Evolutionary conservation across 768 basidiomycete genomes (phyloP), one percentile per base, ranked within the genome.

Genomic region (Psilocybe azurescens): DNA sequence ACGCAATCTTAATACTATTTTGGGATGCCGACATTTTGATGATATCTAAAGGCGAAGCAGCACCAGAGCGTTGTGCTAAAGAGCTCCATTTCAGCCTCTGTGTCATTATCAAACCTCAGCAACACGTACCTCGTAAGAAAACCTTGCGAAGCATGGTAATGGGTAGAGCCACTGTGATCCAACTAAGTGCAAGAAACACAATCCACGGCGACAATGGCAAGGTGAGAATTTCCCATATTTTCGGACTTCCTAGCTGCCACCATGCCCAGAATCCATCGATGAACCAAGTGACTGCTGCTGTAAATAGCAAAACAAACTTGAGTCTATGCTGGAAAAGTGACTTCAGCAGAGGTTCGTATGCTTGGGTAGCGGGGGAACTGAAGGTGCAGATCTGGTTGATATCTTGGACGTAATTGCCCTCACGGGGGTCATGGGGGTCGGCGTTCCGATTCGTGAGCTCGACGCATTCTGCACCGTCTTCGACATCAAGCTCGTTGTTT

Each of bases 281-380:
- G 5, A 69, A 68, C 75, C 86, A 87, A 5, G 81, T 83, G 60
- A 80, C 78, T 3, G 80, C 67, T 0, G 76, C 77, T 36, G 88
- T 85, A 36, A 78, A 79, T 8, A 81, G 70, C 60, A 92, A 84
- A 33, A 89, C 80, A 64, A 80, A 78, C 24, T 83, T 75, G 6
- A 91, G 82, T 44, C 90, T 84, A 67, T 86, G 85, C 54, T 79
- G 82, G 50, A 93, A 80, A 5, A 88, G 79, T 2, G 81, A 73
- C 68, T 88, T 90, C 1, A 87, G 83, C 49, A 86, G 81, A 8
- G 89, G 89, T 64, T 90, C 88, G 69, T 87, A 93, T 1, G 79
- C 74, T 65, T 86, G 82, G 5, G 81, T 74, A 1, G 90, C 73
- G 0, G 87, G 79, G 89, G 88, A 5, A 91, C 74, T 1, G 81